Base-by-base conservation (phyloP, 2,329 filamentous ascomycete species). In the Colletotrichum eleusines region DNA sequence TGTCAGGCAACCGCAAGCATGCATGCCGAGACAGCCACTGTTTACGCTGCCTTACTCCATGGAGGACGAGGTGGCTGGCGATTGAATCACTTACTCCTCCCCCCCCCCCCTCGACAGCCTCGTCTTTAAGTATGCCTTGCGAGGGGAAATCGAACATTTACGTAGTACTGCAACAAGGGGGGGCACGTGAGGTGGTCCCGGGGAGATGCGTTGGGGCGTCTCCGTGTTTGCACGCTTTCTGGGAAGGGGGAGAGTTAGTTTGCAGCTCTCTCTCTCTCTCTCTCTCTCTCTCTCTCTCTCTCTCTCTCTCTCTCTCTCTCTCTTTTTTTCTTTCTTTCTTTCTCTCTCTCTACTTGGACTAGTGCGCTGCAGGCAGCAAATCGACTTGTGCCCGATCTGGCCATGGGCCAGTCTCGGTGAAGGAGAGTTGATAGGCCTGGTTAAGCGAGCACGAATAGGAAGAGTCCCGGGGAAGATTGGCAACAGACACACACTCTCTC, bases 11-110 rank as follows among this genome's bases (percentile, higher is more conserved):
- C 40, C 26, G 62, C 62, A 60, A 31, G 62, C 62, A 69, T 60
- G 62, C 67, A 60, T 69, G 67, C 62, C 62, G 46, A 61, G 67
- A 28, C 58, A 57, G 66, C 62, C 46, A 59, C 66, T n/a, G n/a
- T n/a, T n/a, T n/a, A n/a, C n/a, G n/a, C n/a, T n/a, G n/a, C n/a
- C n/a, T n/a, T 33, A 38, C 16, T 40, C 44, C 48, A n/a, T n/a
- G n/a, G n/a, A 20, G 33, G 18, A 70, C 23, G 48, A 26, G 35
- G 46, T 23, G 23, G n/a, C 9, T 23, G 23, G n/a, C 9, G 12
- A 35, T 46, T 40, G 54, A 60, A 61, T 53, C 53, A 65, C 53
- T 60, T 14, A 44, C 14, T 28, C n/a, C n/a, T n/a, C n/a, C n/a
- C n/a, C n/a, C n/a, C n/a, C n/a, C n/a, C n/a, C n/a, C 12, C 12